Conservation (phyloP, 2,329 filamentous ascomycete genomes). For the Boeremia exigua region DNA sequence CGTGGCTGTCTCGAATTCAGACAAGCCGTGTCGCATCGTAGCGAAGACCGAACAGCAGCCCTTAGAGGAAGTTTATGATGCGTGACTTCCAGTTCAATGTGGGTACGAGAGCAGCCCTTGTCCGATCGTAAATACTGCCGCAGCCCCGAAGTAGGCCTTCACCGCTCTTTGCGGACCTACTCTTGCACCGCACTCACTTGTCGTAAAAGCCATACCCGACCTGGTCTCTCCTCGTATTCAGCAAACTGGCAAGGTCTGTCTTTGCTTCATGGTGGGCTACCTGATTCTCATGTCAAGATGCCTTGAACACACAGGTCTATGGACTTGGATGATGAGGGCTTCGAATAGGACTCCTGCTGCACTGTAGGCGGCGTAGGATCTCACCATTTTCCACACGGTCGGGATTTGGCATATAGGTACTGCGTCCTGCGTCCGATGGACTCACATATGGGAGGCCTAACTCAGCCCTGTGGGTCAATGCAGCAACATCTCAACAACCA, state of each 20-base stretch:
- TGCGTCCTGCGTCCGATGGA: no score
- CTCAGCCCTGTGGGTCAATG: no score
- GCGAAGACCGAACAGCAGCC: not conserved
- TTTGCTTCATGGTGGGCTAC: not conserved
- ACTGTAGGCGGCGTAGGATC: not conserved
- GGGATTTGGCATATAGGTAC: not conserved
- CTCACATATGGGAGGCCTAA: no score
- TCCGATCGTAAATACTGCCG: constrained; percentile 16
- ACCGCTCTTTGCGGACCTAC: constrained; percentile 26
- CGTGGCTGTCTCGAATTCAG: no score
- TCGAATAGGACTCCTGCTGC: not conserved
- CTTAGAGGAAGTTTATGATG: not conserved
- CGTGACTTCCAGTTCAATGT: not conserved
- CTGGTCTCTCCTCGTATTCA: not conserved
- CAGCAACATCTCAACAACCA: not conserved
- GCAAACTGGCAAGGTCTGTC: not conserved
- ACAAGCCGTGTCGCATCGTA: not conserved
- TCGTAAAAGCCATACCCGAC: not conserved
- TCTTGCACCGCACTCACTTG: not conserved
- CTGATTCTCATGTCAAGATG: not conserved
- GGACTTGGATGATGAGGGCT: not conserved
- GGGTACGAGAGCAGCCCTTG: constrained; percentile 23
- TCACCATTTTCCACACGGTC: constrained; percentile 6
- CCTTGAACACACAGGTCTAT: not conserved
- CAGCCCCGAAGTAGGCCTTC: constrained; percentile 29